Conservation (phyloP, 2,329 filamentous ascomycete species). For the Fusarium incarnatum region DNA sequence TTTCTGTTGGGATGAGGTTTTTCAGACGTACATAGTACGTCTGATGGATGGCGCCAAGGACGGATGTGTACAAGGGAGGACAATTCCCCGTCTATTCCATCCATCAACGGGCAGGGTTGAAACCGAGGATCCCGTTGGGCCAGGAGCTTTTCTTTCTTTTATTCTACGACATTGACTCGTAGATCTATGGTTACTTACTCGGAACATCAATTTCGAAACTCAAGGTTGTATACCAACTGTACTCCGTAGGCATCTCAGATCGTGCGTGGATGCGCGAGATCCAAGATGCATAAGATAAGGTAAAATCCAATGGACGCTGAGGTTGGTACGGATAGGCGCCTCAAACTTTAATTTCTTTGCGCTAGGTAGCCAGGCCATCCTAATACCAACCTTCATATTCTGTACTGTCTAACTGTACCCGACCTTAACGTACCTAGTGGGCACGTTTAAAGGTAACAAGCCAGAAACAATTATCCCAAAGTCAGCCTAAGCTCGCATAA, state of each 20-base stretch:
- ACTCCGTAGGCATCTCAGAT: neutral
- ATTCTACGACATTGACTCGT: neutral
- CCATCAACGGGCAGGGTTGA: neutral
- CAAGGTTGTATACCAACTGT: no score
- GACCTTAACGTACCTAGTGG: no score
- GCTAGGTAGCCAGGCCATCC: neutral
- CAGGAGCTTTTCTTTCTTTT: neutral
- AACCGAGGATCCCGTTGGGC: neutral
- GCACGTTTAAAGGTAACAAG: neutral
- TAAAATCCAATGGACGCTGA: neutral
- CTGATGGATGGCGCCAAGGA: slow-evolving; percentile 2
- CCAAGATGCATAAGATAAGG: neutral
- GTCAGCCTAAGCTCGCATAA: neutral
- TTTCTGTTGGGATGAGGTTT: slow-evolving; percentile 21
- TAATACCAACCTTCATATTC: neutral
- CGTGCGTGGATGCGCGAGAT: neutral
- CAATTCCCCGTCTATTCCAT: slow-evolving; percentile 26
- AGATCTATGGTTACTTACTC: neutral
- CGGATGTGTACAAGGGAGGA: slow-evolving; percentile 23
- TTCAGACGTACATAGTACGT: neutral
- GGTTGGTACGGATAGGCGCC: neutral
- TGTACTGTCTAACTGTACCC: no score
- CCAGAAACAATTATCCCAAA: neutral
- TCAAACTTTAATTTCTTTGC: neutral
- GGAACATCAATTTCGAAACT: neutral